Percentiles rank a stretch among this genome's conserved stretches.
Evolutionary conservation across 1,139 yeast species (phyloP).

Genomic region (Pichia sp.): DNA sequence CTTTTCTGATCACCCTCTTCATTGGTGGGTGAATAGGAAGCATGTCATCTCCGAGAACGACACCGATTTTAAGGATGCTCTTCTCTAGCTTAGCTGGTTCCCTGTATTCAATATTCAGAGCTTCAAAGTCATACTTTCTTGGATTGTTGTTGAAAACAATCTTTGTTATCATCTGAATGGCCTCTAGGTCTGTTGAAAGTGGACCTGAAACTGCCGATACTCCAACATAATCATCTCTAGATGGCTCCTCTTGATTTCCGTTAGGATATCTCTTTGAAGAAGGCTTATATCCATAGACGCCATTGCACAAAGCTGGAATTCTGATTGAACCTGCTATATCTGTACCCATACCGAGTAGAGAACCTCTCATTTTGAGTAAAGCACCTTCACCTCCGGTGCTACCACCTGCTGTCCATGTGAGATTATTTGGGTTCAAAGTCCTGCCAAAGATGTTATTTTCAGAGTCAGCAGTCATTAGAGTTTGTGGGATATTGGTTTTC

Average conservation of each 20-base stretch:
- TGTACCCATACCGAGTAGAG: conserved; percentile 56
- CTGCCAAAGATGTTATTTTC: conserved; percentile 39
- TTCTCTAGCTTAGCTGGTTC: conserved; percentile 35
- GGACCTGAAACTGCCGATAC: conserved; percentile 57
- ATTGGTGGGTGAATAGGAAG: conserved; percentile 50
- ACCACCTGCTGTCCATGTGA: conserved; percentile 50
- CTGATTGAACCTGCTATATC: conserved; percentile 51
- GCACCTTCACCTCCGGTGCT: conserved; percentile 73
- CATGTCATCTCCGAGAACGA: conserved; percentile 33
- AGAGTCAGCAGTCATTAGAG: conserved; percentile 43
- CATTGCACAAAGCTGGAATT: conserved; percentile 20
- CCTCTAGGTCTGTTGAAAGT: conserved; percentile 48
- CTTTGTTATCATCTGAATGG: conserved; percentile 57
- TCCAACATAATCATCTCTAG: conserved; percentile 49
- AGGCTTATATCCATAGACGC: conserved; percentile 8
- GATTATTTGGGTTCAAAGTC: conserved; percentile 42
- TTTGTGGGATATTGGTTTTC: conserved; percentile 35
- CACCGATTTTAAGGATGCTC: conserved; percentile 34
- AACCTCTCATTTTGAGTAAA: conserved; percentile 51
- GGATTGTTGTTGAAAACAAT: conserved; percentile 47
- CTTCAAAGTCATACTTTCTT: conserved; percentile 48
- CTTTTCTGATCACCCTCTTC: conserved; percentile 36
- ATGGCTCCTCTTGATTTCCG: conserved; percentile 38
- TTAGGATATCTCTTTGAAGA: conserved; percentile 6
- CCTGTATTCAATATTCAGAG: conserved; percentile 42